Evolutionary conservation across 2,329 filamentous ascomycete genomes (phyloP), one percentile per base, ranked within the genome.

Genomic region (Monilinia fructigena): DNA sequence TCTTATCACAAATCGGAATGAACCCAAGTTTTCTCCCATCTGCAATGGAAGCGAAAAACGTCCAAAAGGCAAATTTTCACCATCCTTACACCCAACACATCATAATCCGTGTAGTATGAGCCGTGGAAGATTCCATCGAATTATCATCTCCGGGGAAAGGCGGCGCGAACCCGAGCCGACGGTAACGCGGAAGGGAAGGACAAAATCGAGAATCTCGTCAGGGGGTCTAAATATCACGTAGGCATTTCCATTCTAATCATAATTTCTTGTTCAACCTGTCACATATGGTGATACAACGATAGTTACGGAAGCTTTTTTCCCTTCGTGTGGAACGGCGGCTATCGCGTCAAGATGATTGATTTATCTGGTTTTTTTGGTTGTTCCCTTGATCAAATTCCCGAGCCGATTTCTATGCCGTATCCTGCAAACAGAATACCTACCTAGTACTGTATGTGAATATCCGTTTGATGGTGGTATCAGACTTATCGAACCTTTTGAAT

Each of bases 211-310:
- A 55, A 54, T 45, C 35, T 58, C 26, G 28, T 48, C 52, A 64
- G 61, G 52, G 61, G 61, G 52, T 48, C 60, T 28, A 45, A 47
- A 35, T 28, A 42, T 54, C 50, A 55, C 47, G 40, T 63, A 45
- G 48, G 50, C n/a, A 54, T 55, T 45, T 63, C 48, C 61, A 55
- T 48, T 63, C 55, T 31, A 52, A 55, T 47, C 50, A 63, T 55
- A 6, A 14, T 47, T 55, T 47, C 31, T 26, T 23, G 50, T 55
- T 52, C 40, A 48, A 55, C 31, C 61, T 23, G 61, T 63, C 50
- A 63, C 60, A 45, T 42, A 45, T 12, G 26, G n/a, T 16, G 26
- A 42, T 42, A 42, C 16, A 42, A 3, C 40, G 16, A 60, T 42
- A 26, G 55, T 11, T 14, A 60, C 56, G 56, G 45, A 45, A 47